Evolutionary conservation across 1,284 basidiomycete genomes (phyloP), one percentile per base, ranked within the genome.

Genomic region (Ustilago tritici): DNA sequence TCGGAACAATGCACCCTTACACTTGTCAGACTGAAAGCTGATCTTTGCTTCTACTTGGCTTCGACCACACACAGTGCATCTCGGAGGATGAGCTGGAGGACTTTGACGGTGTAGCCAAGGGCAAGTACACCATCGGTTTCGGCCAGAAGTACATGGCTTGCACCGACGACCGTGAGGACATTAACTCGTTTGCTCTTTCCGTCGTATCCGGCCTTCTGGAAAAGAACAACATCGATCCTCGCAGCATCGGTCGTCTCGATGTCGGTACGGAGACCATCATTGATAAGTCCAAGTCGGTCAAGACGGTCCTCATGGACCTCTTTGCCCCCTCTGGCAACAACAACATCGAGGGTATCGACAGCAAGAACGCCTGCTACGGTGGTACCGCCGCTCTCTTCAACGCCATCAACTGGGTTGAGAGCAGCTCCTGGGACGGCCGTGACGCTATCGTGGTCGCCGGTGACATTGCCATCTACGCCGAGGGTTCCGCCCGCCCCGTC

Each of bases 221-320:
- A 85, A 98, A 97, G 88, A 97, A 93, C 91, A 92, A 95, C 89
- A 91, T 99, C 84, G 95, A 98, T 89, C 95, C 96, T 74, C 92
- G 91, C 85, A 94, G 93, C 65, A 96, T 99, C 86, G 96, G 96
- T 70, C 95, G 96, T 80, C 91, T 99, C 70, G 96, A 99, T 80
- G 95, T 99, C 80, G 96, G 96, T 69, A 99, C 97, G 36, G 97
- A 99, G 88, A 98, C 97, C 61, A 94, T 99, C 88, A 98, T 99
- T 83, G 96, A 99, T 91, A 99, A 99, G 89, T 96, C 95, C 74
- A 99, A 99, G 89, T 94, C 96, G 34, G 95, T 95, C 88, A 99
- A 99, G 89, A 98, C 97, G 4, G 92, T 95, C 67, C 91, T 99
- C 76, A 99, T 99, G 96, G 94, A 98, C 88, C 92, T 99, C 82